These are phyloP conservation scores for Dalbergia cultrata DNA, from an alignment of 306 rosid species.

Conservation along the genomic window DNA sequence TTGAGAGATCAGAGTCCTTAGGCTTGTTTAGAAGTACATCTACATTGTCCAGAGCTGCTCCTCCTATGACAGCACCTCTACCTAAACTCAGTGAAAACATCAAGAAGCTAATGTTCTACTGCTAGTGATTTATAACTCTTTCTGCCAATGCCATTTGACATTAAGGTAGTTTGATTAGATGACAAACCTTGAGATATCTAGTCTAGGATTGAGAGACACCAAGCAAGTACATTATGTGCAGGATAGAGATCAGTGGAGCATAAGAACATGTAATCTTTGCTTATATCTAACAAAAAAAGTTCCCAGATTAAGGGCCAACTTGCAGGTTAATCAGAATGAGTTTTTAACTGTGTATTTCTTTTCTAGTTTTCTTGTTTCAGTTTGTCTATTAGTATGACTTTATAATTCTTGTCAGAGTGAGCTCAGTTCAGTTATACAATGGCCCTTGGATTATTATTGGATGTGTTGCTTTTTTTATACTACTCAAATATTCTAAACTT, in stretches of 20 bases:
- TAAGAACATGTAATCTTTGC: constrained; percentile 33
- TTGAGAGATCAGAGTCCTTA: constrained; percentile 75
- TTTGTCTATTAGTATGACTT: constrained; percentile 1
- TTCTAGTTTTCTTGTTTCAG: constrained; percentile 15
- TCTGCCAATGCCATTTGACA: constrained; percentile 32
- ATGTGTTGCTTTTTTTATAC: background rate
- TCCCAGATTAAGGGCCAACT: constrained; percentile 9
- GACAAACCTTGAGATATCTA: constrained; percentile 20
- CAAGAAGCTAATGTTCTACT: constrained; percentile 93
- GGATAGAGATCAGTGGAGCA: constrained; percentile 26
- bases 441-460: constrained; percentile 19
- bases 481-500: background rate
- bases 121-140: constrained; percentile 56
- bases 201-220: background rate
- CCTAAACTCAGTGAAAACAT: constrained; percentile 92
- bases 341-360: constrained; percentile 19
- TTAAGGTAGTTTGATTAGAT: constrained; percentile 19
- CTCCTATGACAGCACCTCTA: constrained; percentile 80
- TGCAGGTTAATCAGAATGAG: constrained; percentile 33
- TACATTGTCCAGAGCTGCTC: constrained; percentile 76
- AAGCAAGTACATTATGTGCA: constrained; percentile 4
- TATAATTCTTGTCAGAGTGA: constrained; percentile 4
- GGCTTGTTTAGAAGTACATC: constrained; percentile 54
- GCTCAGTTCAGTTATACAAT: background rate
- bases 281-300: constrained; percentile 39